Conservation (phyloP, 164 flowering plant species). For the Macadamia tetraphylla region DNA sequence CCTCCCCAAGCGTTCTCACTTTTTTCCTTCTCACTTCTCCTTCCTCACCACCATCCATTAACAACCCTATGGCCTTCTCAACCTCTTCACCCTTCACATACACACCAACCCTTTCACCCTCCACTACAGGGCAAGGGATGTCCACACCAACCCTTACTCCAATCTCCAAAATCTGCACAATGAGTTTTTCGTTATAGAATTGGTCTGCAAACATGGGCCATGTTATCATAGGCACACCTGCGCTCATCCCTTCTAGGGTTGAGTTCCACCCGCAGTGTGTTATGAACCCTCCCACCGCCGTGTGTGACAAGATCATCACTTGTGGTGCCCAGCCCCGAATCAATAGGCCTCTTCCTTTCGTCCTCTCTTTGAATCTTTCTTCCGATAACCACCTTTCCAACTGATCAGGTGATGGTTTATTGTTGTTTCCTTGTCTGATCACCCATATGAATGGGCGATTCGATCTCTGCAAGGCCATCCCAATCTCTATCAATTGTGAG, state of each 20-base stretch:
- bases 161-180: slow-evolving; percentile 24
- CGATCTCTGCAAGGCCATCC: slow-evolving; percentile 36
- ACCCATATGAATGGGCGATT: slow-evolving; percentile 43
- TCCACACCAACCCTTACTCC: slow-evolving; percentile 38
- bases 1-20: slow-evolving; percentile 26
- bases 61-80: slow-evolving; percentile 20
- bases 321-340: slow-evolving; percentile 45
- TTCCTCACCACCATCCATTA: slow-evolving; percentile 36
- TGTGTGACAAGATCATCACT: slow-evolving; percentile 32
- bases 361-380: slow-evolving; percentile 23
- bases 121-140: slow-evolving; percentile 8
- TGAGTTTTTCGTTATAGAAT: slow-evolving; percentile 34
- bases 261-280: slow-evolving; percentile 61
- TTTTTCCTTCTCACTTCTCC: slow-evolving; percentile 34
- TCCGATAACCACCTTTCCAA: slow-evolving; percentile 24
- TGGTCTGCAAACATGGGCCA: slow-evolving; percentile 38
- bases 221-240: slow-evolving; percentile 33
- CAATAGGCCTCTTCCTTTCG: slow-evolving; percentile 20
- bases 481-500: slow-evolving; percentile 37
- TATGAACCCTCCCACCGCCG: slow-evolving; percentile 34
- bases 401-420: not conserved
- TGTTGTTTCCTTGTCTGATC: slow-evolving; percentile 14
- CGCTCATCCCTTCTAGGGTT: slow-evolving; percentile 20
- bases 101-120: slow-evolving; percentile 23
- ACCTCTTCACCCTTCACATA: slow-evolving; percentile 31